phyloP scores from a whole-genome alignment of 1,284 basidiomycete genomes.

The Cutaneotrichosporon arboriforme region DNA sequence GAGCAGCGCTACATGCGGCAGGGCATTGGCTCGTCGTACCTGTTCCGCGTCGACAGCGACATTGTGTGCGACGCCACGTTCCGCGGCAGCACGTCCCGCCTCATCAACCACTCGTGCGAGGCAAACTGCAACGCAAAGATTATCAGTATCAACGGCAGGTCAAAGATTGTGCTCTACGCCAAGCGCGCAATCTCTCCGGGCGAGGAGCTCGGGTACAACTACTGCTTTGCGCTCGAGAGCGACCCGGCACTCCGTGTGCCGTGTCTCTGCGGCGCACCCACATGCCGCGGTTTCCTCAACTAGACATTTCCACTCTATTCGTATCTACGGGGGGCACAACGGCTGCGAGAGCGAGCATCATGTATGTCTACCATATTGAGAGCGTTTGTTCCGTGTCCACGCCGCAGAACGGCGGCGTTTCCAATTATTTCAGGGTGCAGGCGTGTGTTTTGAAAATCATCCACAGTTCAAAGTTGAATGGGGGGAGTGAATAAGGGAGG shows the following conservation, averaged over 20 bases:
- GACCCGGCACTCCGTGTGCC: constrained; percentile 56
- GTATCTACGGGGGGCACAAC: no score
- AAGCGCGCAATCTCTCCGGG: constrained; percentile 89
- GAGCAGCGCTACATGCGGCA: constrained; percentile 95
- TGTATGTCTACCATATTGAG: background rate
- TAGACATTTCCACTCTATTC: constrained; percentile 41
- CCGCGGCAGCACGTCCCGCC: constrained; percentile 94
- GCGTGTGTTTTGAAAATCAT: no score
- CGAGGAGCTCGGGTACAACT: constrained; percentile 58
- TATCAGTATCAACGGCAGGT: constrained; percentile 95
- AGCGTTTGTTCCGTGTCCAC: no score
- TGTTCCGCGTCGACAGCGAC: constrained; percentile 89
- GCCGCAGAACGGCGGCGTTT: no score
- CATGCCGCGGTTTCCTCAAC: constrained; percentile 85
- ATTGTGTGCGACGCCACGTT: constrained; percentile 95
- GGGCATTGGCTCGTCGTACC: constrained; percentile 89
- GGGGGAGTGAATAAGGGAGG: no score
- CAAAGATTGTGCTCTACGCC: constrained; percentile 95
- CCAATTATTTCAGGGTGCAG: no score
- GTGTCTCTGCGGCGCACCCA: constrained; percentile 77
- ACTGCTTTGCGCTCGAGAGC: constrained; percentile 44
- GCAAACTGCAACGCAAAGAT: constrained; percentile 98
- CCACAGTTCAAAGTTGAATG: no score
- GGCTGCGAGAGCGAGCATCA: background rate
- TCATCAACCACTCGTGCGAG: constrained; percentile 95